Percentiles rank a stretch among this genome's conserved stretches.
Evolutionary conservation across 352 stramenopile genomes (phyloP).

Genomic region (Peronospora farinosa): DNA sequence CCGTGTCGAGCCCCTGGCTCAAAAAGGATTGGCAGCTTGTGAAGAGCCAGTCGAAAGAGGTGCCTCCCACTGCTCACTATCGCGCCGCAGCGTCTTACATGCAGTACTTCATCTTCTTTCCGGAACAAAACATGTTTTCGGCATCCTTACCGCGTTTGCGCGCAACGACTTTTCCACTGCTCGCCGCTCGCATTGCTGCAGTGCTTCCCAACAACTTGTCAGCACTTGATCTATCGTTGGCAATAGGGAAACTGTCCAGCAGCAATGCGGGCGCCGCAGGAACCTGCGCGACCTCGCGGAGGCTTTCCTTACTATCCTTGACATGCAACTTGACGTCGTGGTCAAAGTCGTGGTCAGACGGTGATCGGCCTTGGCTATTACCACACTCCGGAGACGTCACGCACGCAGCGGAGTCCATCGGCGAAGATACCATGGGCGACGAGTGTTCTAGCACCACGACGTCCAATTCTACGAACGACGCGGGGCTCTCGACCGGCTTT

Average conservation of each 20-base stretch:
- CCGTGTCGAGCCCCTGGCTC: constrained; percentile 10
- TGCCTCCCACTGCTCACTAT: constrained; percentile 15
- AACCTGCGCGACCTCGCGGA: constrained; percentile 41
- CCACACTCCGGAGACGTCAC: constrained; percentile 73
- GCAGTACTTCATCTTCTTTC: constrained; percentile 58
- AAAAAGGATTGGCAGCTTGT: constrained; percentile 16
- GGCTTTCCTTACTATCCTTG: constrained; percentile 45
- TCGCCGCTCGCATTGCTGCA: constrained; percentile 21
- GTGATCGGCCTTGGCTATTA: constrained; percentile 58
- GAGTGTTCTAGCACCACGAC: constrained; percentile 40
- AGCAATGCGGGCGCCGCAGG: constrained; percentile 32
- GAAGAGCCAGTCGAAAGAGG: constrained; percentile 3
- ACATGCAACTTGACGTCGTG: constrained; percentile 52
- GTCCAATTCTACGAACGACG: constrained; percentile 37
- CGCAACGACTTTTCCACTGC: constrained; percentile 23
- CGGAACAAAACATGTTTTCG: constrained; percentile 47
- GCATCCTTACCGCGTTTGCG: constrained; percentile 45
- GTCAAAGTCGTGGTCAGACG: constrained; percentile 71
- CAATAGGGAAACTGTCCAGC: constrained; percentile 49
- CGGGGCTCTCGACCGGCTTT: constrained; percentile 48
- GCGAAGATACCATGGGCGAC: constrained; percentile 34
- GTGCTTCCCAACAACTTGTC: constrained; percentile 57
- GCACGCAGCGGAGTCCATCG: constrained; percentile 58
- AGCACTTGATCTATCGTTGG: constrained; percentile 74
- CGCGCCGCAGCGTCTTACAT: constrained; percentile 37